phyloP scores from a whole-genome alignment of 2,329 filamentous ascomycete genomes.

The Diaporthe sp. region DNA sequence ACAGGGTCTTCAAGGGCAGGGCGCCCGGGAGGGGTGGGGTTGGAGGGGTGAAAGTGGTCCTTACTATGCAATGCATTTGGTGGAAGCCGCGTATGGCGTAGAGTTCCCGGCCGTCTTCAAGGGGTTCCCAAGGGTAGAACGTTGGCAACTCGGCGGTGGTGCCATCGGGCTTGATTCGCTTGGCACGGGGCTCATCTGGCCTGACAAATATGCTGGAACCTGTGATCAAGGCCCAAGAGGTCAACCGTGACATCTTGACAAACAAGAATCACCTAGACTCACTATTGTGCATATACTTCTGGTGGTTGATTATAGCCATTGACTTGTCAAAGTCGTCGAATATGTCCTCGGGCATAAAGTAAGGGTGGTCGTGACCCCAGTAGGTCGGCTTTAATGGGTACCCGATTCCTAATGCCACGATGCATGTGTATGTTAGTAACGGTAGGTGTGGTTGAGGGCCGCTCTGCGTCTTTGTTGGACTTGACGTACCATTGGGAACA shows the following conservation, averaged over 20 bases:
- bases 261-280: background rate
- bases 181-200: background rate
- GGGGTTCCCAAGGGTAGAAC: conserved; percentile 9
- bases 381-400: conserved; percentile 20
- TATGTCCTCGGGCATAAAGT: conserved; percentile 15
- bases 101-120: conserved; percentile 1
- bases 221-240: background rate
- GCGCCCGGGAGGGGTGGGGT: too few relatives aligned
- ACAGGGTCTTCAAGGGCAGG: background rate
- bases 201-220: conserved; percentile 20
- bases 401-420: conserved; percentile 3
- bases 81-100: conserved; percentile 16
- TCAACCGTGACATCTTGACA: background rate
- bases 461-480: background rate
- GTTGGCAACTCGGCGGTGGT: background rate
- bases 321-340: conserved; percentile 19
- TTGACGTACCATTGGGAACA: conserved; percentile 12
- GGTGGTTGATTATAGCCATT: background rate
- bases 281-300: conserved; percentile 16
- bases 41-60: background rate
- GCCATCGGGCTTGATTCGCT: conserved; percentile 18
- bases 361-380: conserved; percentile 15
- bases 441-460: background rate
- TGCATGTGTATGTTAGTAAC: conserved; percentile 5
- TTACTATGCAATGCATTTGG: conserved; percentile 30